A percentile compares a stretch with the other conserved stretches of the same genome.
Evolutionary conservation across 2,329 filamentous ascomycete species (phyloP).

Genomic region (Fusarium torreyae): DNA sequence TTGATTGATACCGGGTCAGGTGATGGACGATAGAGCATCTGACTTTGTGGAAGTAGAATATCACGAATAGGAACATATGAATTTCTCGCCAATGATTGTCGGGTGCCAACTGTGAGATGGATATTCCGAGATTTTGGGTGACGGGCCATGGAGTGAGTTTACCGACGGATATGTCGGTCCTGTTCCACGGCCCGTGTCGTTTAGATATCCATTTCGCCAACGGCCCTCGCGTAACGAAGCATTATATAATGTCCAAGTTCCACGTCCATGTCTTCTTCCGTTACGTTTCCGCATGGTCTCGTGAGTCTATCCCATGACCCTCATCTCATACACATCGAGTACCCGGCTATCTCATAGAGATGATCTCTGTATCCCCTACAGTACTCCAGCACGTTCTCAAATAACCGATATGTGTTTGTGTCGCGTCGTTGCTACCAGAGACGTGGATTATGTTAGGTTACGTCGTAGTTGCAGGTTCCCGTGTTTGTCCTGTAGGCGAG

Average conservation of each 20-base stretch:
- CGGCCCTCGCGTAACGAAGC: constrained; percentile 5
- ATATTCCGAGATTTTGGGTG: not conserved
- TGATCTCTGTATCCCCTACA: not conserved
- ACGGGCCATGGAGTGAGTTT: not conserved
- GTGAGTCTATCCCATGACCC: constrained; percentile 1
- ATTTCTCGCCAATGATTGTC: constrained; percentile 1
- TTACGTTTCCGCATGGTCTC: constrained; percentile 6
- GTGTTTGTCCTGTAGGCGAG: constrained; percentile 38
- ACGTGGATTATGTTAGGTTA: constrained; percentile 25
- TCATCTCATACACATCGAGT: not conserved
- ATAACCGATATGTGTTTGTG: constrained; percentile 19
- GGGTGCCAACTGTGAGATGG: not conserved
- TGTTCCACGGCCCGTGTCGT: constrained; percentile 8
- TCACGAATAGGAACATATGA: constrained; percentile 30
- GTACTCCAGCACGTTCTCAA: constrained; percentile 3
- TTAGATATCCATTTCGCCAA: not conserved
- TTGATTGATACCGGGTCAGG: constrained; percentile 42
- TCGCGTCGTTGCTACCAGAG: constrained; percentile 36
- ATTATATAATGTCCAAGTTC: constrained; percentile 1
- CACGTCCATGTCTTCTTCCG: constrained; percentile 8
- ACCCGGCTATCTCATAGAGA: not conserved
- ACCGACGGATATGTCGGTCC: not conserved
- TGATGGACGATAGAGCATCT: constrained; percentile 43
- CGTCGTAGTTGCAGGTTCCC: constrained; percentile 34
- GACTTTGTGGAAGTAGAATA: constrained; percentile 32